Conservation (phyloP, 2,329 filamentous ascomycete genomes). For the Talaromyces albobiverticillius region DNA sequence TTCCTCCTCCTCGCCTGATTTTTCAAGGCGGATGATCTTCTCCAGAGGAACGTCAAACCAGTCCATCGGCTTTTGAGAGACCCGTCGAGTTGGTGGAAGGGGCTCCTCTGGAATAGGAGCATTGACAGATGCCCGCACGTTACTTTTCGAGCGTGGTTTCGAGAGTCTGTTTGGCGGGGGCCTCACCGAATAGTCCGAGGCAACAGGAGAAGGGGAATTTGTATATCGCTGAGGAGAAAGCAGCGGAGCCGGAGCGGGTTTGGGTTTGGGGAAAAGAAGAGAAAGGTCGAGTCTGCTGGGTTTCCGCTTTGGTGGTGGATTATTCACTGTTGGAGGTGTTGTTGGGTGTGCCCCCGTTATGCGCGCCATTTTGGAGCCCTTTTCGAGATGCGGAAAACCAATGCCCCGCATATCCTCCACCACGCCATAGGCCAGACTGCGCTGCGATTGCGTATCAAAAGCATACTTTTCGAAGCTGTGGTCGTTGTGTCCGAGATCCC, state of each 20-base stretch:
- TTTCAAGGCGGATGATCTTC: constrained; percentile 27
- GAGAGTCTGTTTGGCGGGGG: constrained; percentile 25
- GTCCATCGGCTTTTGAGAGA: constrained; percentile 17
- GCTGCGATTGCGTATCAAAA: constrained; percentile 15
- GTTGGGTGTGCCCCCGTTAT: no score
- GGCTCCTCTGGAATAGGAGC: constrained; percentile 1
- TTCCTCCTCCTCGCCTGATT: background rate
- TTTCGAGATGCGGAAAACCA: constrained; percentile 10
- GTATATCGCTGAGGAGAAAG: constrained; percentile 43
- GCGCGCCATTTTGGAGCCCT: constrained; percentile 10
- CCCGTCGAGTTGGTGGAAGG: constrained; percentile 1
- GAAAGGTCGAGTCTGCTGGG: constrained; percentile 42
- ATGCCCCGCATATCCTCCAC: constrained; percentile 13
- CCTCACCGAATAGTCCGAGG: constrained; percentile 32
- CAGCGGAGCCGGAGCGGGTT: constrained; percentile 29
- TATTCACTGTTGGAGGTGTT: constrained; percentile 21
- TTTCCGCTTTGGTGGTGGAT: constrained; percentile 27
- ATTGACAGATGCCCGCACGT: constrained; percentile 8
- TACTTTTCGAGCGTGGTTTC: constrained; percentile 22
- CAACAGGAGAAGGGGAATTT: constrained; percentile 39
- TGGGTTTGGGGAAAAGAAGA: constrained; percentile 41
- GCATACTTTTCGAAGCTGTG: constrained; percentile 11
- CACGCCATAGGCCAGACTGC: constrained; percentile 13
- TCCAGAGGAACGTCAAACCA: constrained; percentile 35
- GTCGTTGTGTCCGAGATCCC: background rate